Evolutionary conservation across 2,329 filamentous ascomycete species (phyloP).

Genomic region (Harringtonia aguacate): DNA sequence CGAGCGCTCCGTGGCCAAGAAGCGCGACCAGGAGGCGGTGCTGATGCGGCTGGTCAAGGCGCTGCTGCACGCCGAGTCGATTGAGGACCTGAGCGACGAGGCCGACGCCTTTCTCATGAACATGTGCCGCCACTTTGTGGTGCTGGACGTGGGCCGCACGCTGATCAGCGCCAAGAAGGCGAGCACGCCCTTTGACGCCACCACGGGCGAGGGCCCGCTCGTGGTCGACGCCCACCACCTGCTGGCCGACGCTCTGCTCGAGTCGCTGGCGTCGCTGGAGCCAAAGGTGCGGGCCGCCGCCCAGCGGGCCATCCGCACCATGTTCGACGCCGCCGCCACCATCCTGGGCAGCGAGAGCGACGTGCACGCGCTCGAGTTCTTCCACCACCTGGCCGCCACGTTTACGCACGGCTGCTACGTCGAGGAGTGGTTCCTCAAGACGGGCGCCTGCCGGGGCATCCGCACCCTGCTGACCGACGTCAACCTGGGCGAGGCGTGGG

Average conservation of each 20-base stretch:
- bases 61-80: constrained; percentile 71
- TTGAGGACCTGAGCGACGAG: constrained; percentile 69
- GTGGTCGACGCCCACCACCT: constrained; percentile 76
- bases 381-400: constrained; percentile 67
- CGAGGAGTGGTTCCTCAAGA: constrained; percentile 98
- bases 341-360: constrained; percentile 69
- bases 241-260: constrained; percentile 80
- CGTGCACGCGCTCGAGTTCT: constrained; percentile 71
- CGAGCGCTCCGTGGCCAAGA: constrained; percentile 77
- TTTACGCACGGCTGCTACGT: constrained; percentile 95
- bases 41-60: constrained; percentile 85
- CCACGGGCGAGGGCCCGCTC: constrained; percentile 76
- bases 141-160: constrained; percentile 82
- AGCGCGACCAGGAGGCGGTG: constrained; percentile 69
- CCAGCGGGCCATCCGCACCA: constrained; percentile 63
- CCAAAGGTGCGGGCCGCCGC: constrained; percentile 72
- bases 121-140: constrained; percentile 78
- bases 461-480: constrained; percentile 77
- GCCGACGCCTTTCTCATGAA: constrained; percentile 68
- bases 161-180: constrained; percentile 71
- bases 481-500: constrained; percentile 74
- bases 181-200: constrained; percentile 71
- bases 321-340: constrained; percentile 63
- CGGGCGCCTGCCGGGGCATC: constrained; percentile 84
- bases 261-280: constrained; percentile 81